phyloP scores from a whole-genome alignment of 768 basidiomycete genomes.

The Podaxis sp. region DNA sequence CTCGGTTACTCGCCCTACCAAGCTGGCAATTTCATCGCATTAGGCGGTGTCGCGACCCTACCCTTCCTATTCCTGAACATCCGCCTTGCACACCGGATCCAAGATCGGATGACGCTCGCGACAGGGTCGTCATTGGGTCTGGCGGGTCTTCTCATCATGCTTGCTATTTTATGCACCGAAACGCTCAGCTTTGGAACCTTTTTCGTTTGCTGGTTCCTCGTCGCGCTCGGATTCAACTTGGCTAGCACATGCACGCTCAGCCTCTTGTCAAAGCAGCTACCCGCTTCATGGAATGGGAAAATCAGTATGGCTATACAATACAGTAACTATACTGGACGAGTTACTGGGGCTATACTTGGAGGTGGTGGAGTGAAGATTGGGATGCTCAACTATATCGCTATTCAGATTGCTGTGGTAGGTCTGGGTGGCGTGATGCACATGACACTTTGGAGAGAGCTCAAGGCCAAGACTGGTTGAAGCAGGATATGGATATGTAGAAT shows the following conservation, averaged over 20 bases:
- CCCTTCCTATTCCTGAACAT: conserved; percentile 68
- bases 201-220: conserved; percentile 51
- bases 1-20: conserved; percentile 60
- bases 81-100: conserved; percentile 51
- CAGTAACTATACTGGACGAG: conserved; percentile 65
- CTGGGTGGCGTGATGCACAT: conserved; percentile 54
- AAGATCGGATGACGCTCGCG: conserved; percentile 60
- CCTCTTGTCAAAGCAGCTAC: conserved; percentile 66
- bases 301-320: conserved; percentile 64
- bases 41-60: conserved; percentile 59
- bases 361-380: conserved; percentile 59
- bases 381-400: conserved; percentile 56
- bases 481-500: too few species aligned
- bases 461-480: conserved; percentile 58
- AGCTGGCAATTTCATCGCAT: conserved; percentile 69
- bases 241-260: conserved; percentile 69
- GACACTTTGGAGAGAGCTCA: conserved; percentile 60
- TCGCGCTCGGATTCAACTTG: conserved; percentile 73
- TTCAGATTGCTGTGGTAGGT: conserved; percentile 60
- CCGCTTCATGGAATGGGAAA: conserved; percentile 55
- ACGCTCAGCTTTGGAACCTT: conserved; percentile 46
- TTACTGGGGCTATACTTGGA: conserved; percentile 67
- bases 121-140: conserved; percentile 50
- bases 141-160: conserved; percentile 49
- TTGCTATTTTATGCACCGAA: conserved; percentile 39